Conservation (phyloP, 768 basidiomycete species). For the Leccinum rimulosum region DNA sequence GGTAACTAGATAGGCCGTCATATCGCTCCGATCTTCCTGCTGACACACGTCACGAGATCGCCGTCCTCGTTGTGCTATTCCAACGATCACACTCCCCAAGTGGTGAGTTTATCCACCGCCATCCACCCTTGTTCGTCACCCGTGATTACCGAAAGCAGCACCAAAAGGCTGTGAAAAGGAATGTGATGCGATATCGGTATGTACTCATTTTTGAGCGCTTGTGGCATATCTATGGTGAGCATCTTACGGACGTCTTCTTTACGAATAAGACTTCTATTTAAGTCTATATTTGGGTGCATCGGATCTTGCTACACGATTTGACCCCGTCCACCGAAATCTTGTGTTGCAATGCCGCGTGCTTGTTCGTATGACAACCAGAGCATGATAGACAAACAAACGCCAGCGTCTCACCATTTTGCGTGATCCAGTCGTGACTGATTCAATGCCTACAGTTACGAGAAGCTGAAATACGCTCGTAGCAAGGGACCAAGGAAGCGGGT, state of each 20-base stretch:
- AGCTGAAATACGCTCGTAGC: background rate
- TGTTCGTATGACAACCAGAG: background rate
- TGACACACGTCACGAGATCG: background rate
- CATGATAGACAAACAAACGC: background rate
- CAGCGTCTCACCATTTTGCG: background rate
- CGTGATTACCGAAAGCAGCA: background rate
- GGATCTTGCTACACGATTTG: background rate
- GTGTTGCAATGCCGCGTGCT: background rate
- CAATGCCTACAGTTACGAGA: background rate
- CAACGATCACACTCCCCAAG: background rate
- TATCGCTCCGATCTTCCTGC: background rate
- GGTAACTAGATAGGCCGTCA: background rate
- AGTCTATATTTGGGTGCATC: background rate
- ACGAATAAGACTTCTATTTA: background rate
- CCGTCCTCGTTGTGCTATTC: background rate
- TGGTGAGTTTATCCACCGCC: background rate
- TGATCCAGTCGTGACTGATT: background rate
- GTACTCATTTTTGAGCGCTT: background rate
- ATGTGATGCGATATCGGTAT: background rate
- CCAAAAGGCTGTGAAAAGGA: background rate
- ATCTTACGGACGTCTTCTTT: background rate
- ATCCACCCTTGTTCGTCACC: background rate
- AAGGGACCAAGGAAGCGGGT: background rate
- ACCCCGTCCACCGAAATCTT: background rate
- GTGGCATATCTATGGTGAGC: slow-evolving; percentile 1